phyloP scores from a whole-genome alignment of 352 stramenopile genomes.

The Phytophthora litchii region DNA sequence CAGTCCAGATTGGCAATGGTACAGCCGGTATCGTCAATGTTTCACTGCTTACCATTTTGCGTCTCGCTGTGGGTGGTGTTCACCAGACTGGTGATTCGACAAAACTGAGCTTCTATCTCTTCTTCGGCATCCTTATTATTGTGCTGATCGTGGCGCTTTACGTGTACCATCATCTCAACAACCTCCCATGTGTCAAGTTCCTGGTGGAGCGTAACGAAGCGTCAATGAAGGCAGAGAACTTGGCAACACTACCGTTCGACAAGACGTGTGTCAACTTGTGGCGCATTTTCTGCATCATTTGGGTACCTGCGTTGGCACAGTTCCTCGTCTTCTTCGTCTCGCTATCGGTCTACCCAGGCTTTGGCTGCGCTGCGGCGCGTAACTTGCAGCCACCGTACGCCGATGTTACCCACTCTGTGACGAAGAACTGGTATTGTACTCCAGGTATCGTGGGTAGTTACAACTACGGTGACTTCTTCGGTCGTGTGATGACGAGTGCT shows the following conservation, averaged over 20 bases:
- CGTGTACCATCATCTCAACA: constrained; percentile 45
- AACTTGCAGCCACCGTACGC: constrained; percentile 42
- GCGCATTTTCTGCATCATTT: constrained; percentile 61
- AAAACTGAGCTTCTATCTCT: constrained; percentile 62
- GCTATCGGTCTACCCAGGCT: constrained; percentile 54
- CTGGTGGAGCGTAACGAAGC: constrained; percentile 54
- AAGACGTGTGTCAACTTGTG: constrained; percentile 44
- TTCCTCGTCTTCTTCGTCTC: constrained; percentile 71
- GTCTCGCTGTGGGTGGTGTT: constrained; percentile 51
- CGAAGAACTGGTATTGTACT: constrained; percentile 48
- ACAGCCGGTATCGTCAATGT: constrained; percentile 59
- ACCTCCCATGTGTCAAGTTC: constrained; percentile 55
- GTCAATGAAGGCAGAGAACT: constrained; percentile 34
- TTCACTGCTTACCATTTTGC: constrained; percentile 55
- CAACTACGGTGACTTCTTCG: constrained; percentile 74
- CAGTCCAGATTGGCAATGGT: constrained; percentile 68
- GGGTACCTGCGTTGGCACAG: constrained; percentile 50
- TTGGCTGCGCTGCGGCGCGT: constrained; percentile 48
- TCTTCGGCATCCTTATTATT: constrained; percentile 59
- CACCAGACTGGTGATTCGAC: constrained; percentile 43
- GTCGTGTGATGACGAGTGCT: constrained; percentile 50
- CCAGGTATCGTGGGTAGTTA: constrained; percentile 62
- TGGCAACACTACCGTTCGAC: constrained; percentile 34
- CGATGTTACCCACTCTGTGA: constrained; percentile 25
- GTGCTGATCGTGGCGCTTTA: constrained; percentile 51